A percentile compares a stretch with the other conserved stretches of the same genome.
phyloP scores from a whole-genome alignment of 2,329 filamentous ascomycete genomes.

The Paraphoma chrysanthemicola region DNA sequence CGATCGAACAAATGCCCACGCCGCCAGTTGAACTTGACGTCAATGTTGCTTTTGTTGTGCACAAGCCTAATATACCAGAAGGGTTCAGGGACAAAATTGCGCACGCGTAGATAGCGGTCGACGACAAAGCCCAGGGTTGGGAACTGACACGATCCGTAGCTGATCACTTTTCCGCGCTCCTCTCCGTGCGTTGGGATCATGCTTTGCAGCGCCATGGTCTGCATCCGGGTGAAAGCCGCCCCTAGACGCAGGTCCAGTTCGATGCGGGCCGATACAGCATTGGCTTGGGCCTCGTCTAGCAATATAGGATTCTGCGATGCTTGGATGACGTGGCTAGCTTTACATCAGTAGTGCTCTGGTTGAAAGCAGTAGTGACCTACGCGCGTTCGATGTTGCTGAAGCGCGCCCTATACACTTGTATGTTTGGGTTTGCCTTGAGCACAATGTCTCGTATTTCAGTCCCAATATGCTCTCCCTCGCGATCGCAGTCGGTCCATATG shows the following conservation, averaged over 20 bases:
- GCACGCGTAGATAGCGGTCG: conserved; percentile 91
- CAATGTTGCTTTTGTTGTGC: conserved; percentile 77
- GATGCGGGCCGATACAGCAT: conserved; percentile 86
- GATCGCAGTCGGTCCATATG: conserved; percentile 99
- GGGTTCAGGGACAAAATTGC: conserved; percentile 88
- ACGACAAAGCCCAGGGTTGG: conserved; percentile 97
- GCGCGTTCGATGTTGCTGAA: conserved; percentile 97
- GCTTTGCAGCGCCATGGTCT: conserved; percentile 77
- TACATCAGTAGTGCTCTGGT: neutral
- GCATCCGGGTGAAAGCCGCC: conserved; percentile 87
- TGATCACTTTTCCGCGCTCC: conserved; percentile 69
- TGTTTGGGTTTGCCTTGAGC: conserved; percentile 71
- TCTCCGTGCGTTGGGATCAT: conserved; percentile 70
- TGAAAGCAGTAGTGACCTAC: conserved; percentile 55
- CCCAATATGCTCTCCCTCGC: conserved; percentile 96
- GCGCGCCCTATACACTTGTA: conserved; percentile 82
- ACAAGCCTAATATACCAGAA: conserved; percentile 93
- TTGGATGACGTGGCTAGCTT: conserved; percentile 77
- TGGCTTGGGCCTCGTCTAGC: conserved; percentile 84
- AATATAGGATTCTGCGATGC: conserved; percentile 79
- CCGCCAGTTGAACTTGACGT: conserved; percentile 84
- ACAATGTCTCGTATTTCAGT: conserved; percentile 87
- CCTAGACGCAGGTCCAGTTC: conserved; percentile 92
- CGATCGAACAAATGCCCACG: conserved; percentile 87
- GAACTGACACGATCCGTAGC: conserved; percentile 97